Conservation (phyloP, 129 eudicot species). For the Flaveria linearis region DNA sequence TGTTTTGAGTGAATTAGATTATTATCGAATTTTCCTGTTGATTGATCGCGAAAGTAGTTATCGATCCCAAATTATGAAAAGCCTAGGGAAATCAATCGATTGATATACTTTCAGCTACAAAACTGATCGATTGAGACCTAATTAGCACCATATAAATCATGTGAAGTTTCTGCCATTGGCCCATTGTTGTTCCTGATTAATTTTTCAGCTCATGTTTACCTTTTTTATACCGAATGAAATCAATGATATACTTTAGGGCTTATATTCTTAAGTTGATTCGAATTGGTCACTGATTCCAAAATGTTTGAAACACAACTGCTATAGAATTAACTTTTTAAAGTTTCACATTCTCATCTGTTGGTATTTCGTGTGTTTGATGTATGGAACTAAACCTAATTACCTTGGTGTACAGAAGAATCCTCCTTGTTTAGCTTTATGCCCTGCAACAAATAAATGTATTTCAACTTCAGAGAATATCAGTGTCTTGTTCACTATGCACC, state of each 20-base stretch:
- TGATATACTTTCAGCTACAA: neutral
- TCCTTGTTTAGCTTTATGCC: constrained; percentile 84
- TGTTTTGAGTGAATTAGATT: constrained; percentile 1
- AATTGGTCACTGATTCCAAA: neutral
- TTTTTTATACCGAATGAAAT: too few relatives aligned
- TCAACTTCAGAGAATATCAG: constrained; percentile 85
- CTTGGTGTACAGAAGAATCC: too few relatives aligned
- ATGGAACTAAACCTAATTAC: too few relatives aligned
- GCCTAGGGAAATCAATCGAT: neutral
- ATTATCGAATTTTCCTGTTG: neutral
- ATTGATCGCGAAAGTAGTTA: neutral
- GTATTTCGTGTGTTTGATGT: too few relatives aligned
- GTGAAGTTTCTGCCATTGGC: too few relatives aligned
- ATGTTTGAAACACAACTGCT: neutral
- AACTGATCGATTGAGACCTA: too few relatives aligned
- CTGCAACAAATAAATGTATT: constrained; percentile 83
- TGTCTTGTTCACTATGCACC: constrained; percentile 80
- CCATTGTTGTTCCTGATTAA: too few relatives aligned
- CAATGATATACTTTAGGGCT: constrained; percentile 2
- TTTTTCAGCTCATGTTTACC: too few relatives aligned
- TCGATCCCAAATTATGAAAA: neutral
- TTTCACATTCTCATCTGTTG: too few relatives aligned
- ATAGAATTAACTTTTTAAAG: neutral
- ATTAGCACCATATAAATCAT: too few relatives aligned
- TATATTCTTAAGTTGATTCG: neutral